Conservation (phyloP, 352 stramenopile species). For the Bremia lactucae region DNA sequence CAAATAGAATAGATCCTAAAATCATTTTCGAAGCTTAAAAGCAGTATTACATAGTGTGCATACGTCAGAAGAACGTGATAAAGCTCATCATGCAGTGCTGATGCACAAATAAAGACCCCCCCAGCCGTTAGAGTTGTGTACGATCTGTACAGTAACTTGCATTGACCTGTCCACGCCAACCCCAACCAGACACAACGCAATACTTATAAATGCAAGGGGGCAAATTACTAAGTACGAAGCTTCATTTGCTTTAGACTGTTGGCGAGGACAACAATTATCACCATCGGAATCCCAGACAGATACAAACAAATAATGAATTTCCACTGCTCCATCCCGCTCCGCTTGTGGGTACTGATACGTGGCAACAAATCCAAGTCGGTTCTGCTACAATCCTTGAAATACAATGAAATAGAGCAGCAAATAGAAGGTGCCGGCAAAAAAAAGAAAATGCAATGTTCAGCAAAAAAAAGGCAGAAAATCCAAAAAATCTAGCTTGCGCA, state of each 20-base stretch:
- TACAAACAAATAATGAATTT: slow-evolving; percentile 76
- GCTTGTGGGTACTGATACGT: slow-evolving; percentile 47
- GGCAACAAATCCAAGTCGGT: too few relatives aligned
- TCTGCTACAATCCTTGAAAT: too few relatives aligned
- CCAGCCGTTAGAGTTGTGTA: slow-evolving; percentile 52
- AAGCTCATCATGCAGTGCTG: slow-evolving; percentile 63
- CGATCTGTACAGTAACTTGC: slow-evolving; percentile 32
- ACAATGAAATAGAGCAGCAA: slow-evolving; percentile 67
- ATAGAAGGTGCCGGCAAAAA: slow-evolving; percentile 77
- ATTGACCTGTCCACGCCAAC: slow-evolving; percentile 68
- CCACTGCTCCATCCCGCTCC: slow-evolving; percentile 51
- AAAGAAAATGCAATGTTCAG: slow-evolving; percentile 52
- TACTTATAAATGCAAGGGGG: slow-evolving; percentile 72
- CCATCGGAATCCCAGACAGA: slow-evolving; percentile 65
- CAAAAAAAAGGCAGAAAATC: slow-evolving; percentile 71
- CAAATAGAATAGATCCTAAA: slow-evolving; percentile 86
- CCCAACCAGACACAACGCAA: slow-evolving; percentile 63
- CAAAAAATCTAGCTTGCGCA: slow-evolving; percentile 53
- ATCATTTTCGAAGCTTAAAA: slow-evolving; percentile 84
- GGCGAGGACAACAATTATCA: slow-evolving; percentile 76
- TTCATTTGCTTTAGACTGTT: slow-evolving; percentile 86
- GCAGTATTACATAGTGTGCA: slow-evolving; percentile 78
- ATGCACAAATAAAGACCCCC: slow-evolving; percentile 76
- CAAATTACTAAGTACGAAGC: slow-evolving; percentile 76
- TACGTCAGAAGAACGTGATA: slow-evolving; percentile 82